Evolutionary conservation across 805 yeast genomes (phyloP).

Genomic region (Cyberlindnera americana): DNA sequence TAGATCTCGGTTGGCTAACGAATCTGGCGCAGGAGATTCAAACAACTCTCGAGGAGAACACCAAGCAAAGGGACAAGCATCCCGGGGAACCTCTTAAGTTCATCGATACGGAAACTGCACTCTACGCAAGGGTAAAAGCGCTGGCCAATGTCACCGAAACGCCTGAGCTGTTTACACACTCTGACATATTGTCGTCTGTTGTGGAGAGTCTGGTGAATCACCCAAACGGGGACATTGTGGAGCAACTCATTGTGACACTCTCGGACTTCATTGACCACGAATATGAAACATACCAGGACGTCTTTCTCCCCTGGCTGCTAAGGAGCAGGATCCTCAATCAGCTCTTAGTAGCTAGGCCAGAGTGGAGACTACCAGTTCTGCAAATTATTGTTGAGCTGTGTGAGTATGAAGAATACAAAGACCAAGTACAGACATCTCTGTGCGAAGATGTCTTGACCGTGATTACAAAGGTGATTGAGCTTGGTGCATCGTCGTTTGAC

Average conservation of each 20-base stretch:
- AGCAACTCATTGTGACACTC: constrained; percentile 12
- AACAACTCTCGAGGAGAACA: constrained; percentile 7
- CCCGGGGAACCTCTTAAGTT: constrained; percentile 20
- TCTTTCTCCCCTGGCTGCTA: constrained; percentile 6
- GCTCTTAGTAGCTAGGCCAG: background rate
- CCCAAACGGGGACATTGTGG: constrained; percentile 20
- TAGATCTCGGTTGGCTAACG: constrained; percentile 14
- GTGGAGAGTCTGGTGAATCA: constrained; percentile 10
- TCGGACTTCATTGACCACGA: constrained; percentile 19
- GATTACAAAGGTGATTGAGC: background rate
- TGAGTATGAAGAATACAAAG: constrained; percentile 7
- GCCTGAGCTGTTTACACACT: constrained; percentile 10
- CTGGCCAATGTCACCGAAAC: constrained; percentile 18
- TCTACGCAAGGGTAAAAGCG: constrained; percentile 17
- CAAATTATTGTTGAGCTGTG: constrained; percentile 8
- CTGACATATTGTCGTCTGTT: background rate
- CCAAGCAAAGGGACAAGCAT: constrained; percentile 9
- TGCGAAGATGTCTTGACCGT: constrained; percentile 4
- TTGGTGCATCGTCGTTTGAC: background rate
- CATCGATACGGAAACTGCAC: constrained; percentile 16
- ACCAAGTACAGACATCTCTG: background rate
- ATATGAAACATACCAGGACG: constrained; percentile 11
- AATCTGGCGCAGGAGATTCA: constrained; percentile 5
- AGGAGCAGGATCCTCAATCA: constrained; percentile 1
- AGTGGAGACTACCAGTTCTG: background rate